Base-by-base conservation (phyloP, 352 stramenopile species). In the Phytopythium cucurbitacearum region DNA sequence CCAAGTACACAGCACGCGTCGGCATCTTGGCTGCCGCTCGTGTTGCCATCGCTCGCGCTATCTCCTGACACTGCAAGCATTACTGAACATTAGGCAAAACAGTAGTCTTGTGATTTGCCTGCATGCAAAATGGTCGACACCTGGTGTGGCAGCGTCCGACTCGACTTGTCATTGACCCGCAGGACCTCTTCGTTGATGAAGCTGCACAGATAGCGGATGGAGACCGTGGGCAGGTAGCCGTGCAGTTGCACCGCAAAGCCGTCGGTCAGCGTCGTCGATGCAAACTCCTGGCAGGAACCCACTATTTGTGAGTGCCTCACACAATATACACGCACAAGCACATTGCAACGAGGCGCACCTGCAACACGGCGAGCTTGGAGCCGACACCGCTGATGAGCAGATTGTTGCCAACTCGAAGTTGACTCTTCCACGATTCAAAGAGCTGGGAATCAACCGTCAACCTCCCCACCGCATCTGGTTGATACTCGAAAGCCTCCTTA, bases 171-270 rank as follows among this genome's bases (percentile, higher is more conserved):
- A 34, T 52, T 52, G 43, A 40, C 21, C 13, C 21, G 33, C 38
- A 49, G 38, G 5, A 77, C 70, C 47, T 83, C 66, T 10, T 72
- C 38, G 49, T 73, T 60, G 16, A 86, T 65, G 16, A 62, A 61
- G 7, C 62, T 55, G 12, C 50, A 48, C 39, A 87, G 10, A 59
- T 74, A 80, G 12, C 70, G 69, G 4, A 84, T 60, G 13, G 72
- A 84, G 32, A 84, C 73, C 21, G 63, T 57, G 8, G 73, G 69
- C 13, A 87, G 51, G 59, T 87, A 87, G 28, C 76, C 76, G 56
- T 87, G 71, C 6, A 87, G 44, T 16, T 84, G 68, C 40, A 87
- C 46, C 13, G 84, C 73, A 40, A 75, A 44, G 1, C 61, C 54
- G 53, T 83, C 67, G 2, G 21, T 61, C 13, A 76, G 51, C 36